phyloP scores from a whole-genome alignment of 2,329 filamentous ascomycete species.

The Pseudogymnoascus sp. region DNA sequence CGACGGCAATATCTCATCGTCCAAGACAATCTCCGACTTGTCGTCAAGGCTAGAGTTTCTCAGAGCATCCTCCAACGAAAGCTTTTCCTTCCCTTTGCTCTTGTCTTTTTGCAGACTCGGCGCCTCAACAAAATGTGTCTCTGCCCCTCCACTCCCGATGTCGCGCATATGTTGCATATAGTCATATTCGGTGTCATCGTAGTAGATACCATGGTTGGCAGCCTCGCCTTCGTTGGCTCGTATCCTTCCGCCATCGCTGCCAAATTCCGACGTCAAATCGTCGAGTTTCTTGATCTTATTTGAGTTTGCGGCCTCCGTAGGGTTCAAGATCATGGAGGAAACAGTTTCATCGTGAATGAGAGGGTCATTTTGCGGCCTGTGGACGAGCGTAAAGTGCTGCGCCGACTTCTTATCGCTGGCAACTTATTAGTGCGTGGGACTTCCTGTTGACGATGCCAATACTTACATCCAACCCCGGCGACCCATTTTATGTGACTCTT shows the following conservation, averaged over 20 bases:
- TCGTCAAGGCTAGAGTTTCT: conserved; percentile 50
- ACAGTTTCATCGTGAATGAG: conserved; percentile 87
- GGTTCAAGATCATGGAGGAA: conserved; percentile 85
- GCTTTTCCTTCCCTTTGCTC: conserved; percentile 65
- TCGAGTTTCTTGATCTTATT: conserved; percentile 57
- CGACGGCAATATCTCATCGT: conserved; percentile 67
- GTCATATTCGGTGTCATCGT: conserved; percentile 90
- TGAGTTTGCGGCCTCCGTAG: conserved; percentile 42
- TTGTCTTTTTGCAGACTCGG: conserved; percentile 51
- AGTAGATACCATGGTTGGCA: conserved; percentile 88
- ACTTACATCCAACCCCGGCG: conserved; percentile 65
- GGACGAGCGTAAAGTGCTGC: conserved; percentile 87
- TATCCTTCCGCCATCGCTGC: conserved; percentile 52
- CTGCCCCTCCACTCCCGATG: conserved; percentile 59
- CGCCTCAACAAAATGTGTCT: conserved; percentile 78
- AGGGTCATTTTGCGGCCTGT: conserved; percentile 94
- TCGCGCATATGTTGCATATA: conserved; percentile 99
- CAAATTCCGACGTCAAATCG: conserved; percentile 71
- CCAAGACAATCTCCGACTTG: conserved; percentile 50
- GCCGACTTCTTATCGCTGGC: conserved; percentile 80
- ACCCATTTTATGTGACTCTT: conserved; percentile 50
- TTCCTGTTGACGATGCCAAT: conserved; percentile 10
- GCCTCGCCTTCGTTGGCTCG: conserved; percentile 93
- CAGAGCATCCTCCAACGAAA: conserved; percentile 75
- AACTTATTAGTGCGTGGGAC: conserved; percentile 25